Evolutionary conservation across 106 monocot genomes (phyloP), one percentile per base, ranked within the genome.

Genomic region (Ottelia alismoides): DNA sequence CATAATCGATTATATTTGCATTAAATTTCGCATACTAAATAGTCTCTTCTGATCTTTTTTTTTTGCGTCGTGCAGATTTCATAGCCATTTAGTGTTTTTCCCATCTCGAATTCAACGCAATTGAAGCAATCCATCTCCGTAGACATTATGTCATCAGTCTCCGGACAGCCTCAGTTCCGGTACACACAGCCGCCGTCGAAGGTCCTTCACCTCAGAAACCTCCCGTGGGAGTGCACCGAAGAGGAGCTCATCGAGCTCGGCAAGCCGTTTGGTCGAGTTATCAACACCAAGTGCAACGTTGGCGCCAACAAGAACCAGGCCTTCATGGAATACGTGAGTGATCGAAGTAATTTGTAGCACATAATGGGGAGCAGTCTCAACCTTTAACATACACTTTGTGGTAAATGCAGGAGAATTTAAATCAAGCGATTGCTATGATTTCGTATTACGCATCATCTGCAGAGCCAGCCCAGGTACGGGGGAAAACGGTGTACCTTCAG

Each of bases 401-500:
- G 40, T 43, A 51, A 17, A 28, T 70, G 49, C 43, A 79, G 79
- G 74, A 59, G 30, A 74, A 74, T 20, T 19, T 67, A 55, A 80
- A 80, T 66, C 80, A 80, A 59, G 80, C 80, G 25, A 80, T 80
- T 49, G 65, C 67, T 0, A 71, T 80, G 80, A 67, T 80, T 21
- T 80, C 80, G 11, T 80, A 80, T 30, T 80, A 67, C 60, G 70
- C 80, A 20, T 71, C 75, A 20, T 71, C 80, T 58, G 51, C 80
- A 20, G 80, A 80, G 26, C 80, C 80, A 23, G 75, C 80, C n/a
- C 80, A 80, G 49, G 53, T 80, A 29, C 65, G 80, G 49, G 80
- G 80, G 27, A 80, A 80, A 51, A 80, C 70, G 20, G 80, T 80
- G 20, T 80, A 80, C 59, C 70, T 80, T 67, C 80, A 80, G 43